Evolutionary conservation across 345 rosid species (phyloP).

Genomic region (Turritis glabra): DNA sequence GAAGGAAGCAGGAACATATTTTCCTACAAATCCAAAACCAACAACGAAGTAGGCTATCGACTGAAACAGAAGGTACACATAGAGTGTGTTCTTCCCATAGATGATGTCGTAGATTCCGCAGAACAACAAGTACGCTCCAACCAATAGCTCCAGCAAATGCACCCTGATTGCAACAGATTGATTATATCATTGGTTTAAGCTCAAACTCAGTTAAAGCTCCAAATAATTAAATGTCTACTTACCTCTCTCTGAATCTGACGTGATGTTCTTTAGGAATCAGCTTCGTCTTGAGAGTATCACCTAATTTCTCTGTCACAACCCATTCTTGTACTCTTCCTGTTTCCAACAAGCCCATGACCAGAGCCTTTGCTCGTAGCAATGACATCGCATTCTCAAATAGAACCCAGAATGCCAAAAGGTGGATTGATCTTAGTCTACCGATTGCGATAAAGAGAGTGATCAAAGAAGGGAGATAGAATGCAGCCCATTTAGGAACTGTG

Average conservation of each 20-base stretch:
- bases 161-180: constrained; percentile 37
- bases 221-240: neutral
- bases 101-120: constrained; percentile 73
- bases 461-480: constrained; percentile 51
- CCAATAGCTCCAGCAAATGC: constrained; percentile 63
- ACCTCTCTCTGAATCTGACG: constrained; percentile 70
- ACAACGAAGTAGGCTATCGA: constrained; percentile 72
- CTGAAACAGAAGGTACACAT: constrained; percentile 63
- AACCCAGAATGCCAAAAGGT: constrained; percentile 56
- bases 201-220: neutral
- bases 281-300: constrained; percentile 65
- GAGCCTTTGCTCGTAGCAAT: constrained; percentile 50
- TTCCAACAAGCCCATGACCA: constrained; percentile 51
- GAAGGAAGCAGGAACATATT: constrained; percentile 49
- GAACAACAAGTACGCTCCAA: constrained; percentile 71
- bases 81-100: constrained; percentile 65
- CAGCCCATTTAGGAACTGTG: constrained; percentile 47
- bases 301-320: constrained; percentile 80
- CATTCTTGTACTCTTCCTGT: constrained; percentile 58
- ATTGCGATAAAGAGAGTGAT: constrained; percentile 55
- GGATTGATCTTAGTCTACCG: constrained; percentile 55
- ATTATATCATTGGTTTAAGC: neutral
- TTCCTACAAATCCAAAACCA: constrained; percentile 79
- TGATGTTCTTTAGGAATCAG: constrained; percentile 41
- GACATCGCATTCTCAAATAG: constrained; percentile 60